Evolutionary conservation across 495 filamentous ascomycete species (phyloP).

Genomic region (Astrothelium subdiscretum): DNA sequence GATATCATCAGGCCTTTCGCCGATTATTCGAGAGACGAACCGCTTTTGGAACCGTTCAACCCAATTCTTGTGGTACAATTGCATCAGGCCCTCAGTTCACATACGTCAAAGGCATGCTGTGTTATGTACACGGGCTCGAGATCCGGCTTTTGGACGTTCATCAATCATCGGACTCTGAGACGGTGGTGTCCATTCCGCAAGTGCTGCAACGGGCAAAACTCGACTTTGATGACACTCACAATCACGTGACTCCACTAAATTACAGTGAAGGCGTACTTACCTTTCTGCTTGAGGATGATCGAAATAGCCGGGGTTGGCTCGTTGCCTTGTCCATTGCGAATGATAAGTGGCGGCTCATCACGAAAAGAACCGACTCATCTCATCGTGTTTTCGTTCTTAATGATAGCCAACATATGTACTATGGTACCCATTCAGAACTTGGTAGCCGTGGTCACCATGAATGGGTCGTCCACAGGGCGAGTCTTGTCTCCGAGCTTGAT

Average conservation of each 20-base stretch:
- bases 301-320: slow-evolving; percentile 37
- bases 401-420: slow-evolving; percentile 51
- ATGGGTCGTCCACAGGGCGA: slow-evolving; percentile 45
- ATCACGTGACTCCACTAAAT: slow-evolving; percentile 37
- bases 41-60: not conserved
- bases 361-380: slow-evolving; percentile 29
- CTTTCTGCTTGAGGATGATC: slow-evolving; percentile 31
- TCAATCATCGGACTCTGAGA: not conserved
- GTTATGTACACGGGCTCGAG: not conserved
- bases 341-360: slow-evolving; percentile 3
- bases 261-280: slow-evolving; percentile 51
- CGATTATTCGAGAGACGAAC: not conserved
- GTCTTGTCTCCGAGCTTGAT: slow-evolving; percentile 33
- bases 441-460: slow-evolving; percentile 40
- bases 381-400: slow-evolving; percentile 31
- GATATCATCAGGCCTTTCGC: not conserved
- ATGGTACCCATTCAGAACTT: slow-evolving; percentile 46
- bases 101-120: slow-evolving; percentile 1
- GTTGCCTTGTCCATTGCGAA: slow-evolving; percentile 39
- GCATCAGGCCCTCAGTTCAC: not conserved
- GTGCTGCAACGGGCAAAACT: not conserved
- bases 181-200: not conserved
- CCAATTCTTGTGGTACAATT: not conserved
- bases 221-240: not conserved
- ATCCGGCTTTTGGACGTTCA: not conserved